Evolutionary conservation across 1,284 basidiomycete genomes (phyloP), one percentile per base, ranked within the genome.

Genomic region (Schizophyllum amplum): DNA sequence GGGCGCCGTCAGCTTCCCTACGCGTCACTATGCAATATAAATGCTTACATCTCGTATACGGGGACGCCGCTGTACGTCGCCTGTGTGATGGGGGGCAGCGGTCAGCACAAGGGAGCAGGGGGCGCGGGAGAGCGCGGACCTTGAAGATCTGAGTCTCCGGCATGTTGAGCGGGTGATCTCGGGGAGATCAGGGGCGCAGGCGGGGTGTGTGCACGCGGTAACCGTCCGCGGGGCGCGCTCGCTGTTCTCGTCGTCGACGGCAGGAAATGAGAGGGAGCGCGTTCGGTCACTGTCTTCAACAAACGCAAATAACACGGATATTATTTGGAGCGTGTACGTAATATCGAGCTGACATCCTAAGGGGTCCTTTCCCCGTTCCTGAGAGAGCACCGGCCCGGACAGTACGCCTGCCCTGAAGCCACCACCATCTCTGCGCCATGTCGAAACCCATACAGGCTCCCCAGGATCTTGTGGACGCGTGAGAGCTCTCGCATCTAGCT

Each of bases 1-100:
- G 66, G 70, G 71, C 68, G 72, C 70, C 64, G 64, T 64, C 63
- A 62, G 56, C 61, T 56, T 71, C 61, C 73, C 65, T 61, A 62
- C 42, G 66, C 69, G 71, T 69, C 65, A 70, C 60, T 68, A 71
- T 66, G 74, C 68, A 66, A 62, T 64, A 60, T 48, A 55, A 20
- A 21, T 33, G 75, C 86, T 64, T 68, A 91, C 89, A 92, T 91
- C 72, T 92, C 89, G 65, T 89, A 92, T 50, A 92, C 89, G 59
- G 89, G 89, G 62, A 92, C 90, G 56, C 89, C 90, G 72, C 90
- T 92, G 69, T 92, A 92, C 23, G 89, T 92, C 61, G 89, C 89
- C 89, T 92, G 65, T 26, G 55, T 64, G 57, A 62, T 61, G 58
- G 60, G 48, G 56, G 61, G 58, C 51, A 59, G 53, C n/a, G 57